These are phyloP conservation scores for Gossypium stocksii DNA, from an alignment of 345 rosid species.

Conservation along the genomic window DNA sequence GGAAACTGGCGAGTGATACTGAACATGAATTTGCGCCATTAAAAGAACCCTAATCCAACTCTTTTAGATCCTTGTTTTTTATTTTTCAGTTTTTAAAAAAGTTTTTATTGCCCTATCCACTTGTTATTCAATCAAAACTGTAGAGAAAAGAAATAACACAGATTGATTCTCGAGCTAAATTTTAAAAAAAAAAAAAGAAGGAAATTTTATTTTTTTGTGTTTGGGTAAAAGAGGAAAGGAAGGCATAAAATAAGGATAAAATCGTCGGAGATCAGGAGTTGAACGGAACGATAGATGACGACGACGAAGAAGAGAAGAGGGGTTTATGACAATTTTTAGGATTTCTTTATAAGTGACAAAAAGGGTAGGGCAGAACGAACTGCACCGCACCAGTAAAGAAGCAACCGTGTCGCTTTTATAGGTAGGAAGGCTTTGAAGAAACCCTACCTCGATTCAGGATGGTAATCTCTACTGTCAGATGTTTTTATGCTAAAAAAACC, in stretches of 20 bases:
- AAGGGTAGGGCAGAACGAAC: slow-evolving; percentile 46
- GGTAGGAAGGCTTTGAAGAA: background rate
- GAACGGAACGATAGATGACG: slow-evolving; percentile 20
- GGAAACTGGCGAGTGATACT: slow-evolving; percentile 41
- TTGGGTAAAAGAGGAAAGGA: slow-evolving; percentile 17
- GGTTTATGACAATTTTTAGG: slow-evolving; percentile 19
- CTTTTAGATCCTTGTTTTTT: slow-evolving; percentile 21
- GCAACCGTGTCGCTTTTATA: slow-evolving; percentile 30
- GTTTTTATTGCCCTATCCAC: slow-evolving; percentile 23
- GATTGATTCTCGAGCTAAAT: background rate
- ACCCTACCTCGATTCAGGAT: slow-evolving; percentile 28
- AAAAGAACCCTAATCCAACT: background rate
- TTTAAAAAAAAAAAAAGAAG: background rate
- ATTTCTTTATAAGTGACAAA: slow-evolving; percentile 12
- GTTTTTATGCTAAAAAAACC: background rate
- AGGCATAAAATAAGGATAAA: slow-evolving; percentile 24
- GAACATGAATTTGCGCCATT: slow-evolving; percentile 86
- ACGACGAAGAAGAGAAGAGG: slow-evolving; percentile 22
- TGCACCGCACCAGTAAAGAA: slow-evolving; percentile 41
- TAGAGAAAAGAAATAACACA: slow-evolving; percentile 11
- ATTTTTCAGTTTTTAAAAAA: slow-evolving; percentile 2
- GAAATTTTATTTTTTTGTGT: background rate
- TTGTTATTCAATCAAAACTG: slow-evolving; percentile 1
- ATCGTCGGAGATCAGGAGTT: slow-evolving; percentile 30
- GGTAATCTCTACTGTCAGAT: slow-evolving; percentile 26